Percentiles rank a stretch among this genome's conserved stretches.
Evolutionary conservation across 2,329 filamentous ascomycete species (phyloP).

Genomic region (Botrytis fragariae): DNA sequence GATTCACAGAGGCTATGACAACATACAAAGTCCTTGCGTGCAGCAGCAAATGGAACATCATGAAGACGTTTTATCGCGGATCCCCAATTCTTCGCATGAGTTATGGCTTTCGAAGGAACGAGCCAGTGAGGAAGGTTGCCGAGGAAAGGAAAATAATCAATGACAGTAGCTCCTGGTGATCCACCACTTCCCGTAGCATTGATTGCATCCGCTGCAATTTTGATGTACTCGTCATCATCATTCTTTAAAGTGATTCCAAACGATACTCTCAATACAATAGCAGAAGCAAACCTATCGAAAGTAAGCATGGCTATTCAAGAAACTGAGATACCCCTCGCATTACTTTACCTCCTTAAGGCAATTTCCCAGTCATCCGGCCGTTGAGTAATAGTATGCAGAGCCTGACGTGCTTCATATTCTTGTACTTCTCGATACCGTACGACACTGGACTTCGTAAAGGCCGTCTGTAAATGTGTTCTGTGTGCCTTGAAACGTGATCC

Average conservation of each 20-base stretch:
- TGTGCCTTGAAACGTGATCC: constrained; percentile 46
- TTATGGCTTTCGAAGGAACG: constrained; percentile 32
- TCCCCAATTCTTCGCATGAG: constrained; percentile 34
- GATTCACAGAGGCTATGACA: no score
- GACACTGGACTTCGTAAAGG: constrained; percentile 44
- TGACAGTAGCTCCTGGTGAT: constrained; percentile 40
- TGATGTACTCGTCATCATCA: constrained; percentile 43
- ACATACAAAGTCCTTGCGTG: constrained; percentile 12
- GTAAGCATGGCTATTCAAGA: constrained; percentile 23
- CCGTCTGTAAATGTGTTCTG: constrained; percentile 45
- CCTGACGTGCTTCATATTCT: constrained; percentile 38
- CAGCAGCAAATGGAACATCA: constrained; percentile 43
- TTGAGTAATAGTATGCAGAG: background rate
- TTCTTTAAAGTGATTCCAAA: constrained; percentile 44
- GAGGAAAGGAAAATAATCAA: constrained; percentile 47
- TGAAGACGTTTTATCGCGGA: constrained; percentile 44
- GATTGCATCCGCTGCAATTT: constrained; percentile 40
- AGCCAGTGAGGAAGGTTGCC: constrained; percentile 41
- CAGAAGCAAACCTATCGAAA: constrained; percentile 40
- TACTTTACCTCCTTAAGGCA: background rate
- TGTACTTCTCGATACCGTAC: constrained; percentile 36
- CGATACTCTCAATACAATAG: constrained; percentile 45
- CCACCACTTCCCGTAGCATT: constrained; percentile 35
- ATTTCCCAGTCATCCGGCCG: constrained; percentile 15
- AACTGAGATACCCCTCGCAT: background rate